Evolutionary conservation across 2,329 filamentous ascomycete species (phyloP), one percentile per base, ranked within the genome.

Genomic region (Exophiala calicioides): DNA sequence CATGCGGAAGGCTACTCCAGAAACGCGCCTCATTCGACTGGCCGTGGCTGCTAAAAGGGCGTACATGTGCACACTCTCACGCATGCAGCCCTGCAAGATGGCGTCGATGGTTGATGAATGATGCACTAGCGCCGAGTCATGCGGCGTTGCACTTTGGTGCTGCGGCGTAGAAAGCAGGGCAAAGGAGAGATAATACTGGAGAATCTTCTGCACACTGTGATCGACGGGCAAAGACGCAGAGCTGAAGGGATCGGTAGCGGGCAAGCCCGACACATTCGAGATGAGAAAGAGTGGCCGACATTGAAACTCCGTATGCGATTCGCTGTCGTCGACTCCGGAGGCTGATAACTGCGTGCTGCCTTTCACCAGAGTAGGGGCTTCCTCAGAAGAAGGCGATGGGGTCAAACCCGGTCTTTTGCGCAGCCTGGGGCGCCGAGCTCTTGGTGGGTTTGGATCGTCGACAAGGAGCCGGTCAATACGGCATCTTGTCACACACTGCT

Each of bases 31-130:
- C 47, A 50, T 50, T 4, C 41, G 47, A 19, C 47, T 50, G 8
- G 47, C 47, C 10, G 47, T 50, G 10, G 47, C 47, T 10, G 47
- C 47, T 21, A 50, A 27, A 8, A 50, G 47, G n/a, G 47, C 33
- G 19, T 50, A 50, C 41, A 50, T 29, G 21, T 50, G 47, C 2
- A 50, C 35, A 12, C 23, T 34, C 18, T 50, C 35, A 21, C 30
- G 21, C 47, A 50, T 40, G 30, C 47, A 50, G 12, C 47, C 47
- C 31, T 45, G 47, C 4, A 50, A 32, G 30, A 50, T 50, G n/a
- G 40, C 36, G 26, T 34, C 24, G 27, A 50, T 50, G 33, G 23
- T 45, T 10, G 47, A 45, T 23, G 30, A 45, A 31, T 50, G 41
- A n/a, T 41, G 34, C 6, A 20, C 24, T 21, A 40, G 10, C 12